A percentile compares a stretch with the other conserved stretches of the same genome.
Evolutionary conservation across 2,329 filamentous ascomycete species (phyloP).

Genomic region (Claviceps paspali): DNA sequence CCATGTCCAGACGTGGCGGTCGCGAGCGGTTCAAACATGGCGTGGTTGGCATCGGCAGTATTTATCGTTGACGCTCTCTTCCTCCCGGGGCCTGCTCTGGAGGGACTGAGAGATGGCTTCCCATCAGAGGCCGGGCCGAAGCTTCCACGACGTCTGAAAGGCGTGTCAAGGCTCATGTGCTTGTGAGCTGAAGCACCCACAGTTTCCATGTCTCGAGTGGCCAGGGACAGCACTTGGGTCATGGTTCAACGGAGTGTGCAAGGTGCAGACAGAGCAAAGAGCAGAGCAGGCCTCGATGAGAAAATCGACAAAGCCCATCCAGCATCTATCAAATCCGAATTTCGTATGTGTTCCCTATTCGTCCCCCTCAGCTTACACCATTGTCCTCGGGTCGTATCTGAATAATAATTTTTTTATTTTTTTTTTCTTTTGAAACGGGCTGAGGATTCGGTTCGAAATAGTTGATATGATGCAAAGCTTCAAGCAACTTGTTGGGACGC

Average conservation of each 20-base stretch:
- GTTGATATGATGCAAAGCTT: too few species aligned
- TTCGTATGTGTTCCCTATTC: too few species aligned
- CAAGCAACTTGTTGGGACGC: too few species aligned
- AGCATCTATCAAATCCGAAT: too few species aligned
- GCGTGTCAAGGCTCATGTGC: constrained; percentile 11
- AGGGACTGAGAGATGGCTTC: constrained; percentile 5
- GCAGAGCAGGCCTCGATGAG: too few species aligned
- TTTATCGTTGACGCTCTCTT: constrained; percentile 33
- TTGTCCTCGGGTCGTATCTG: too few species aligned
- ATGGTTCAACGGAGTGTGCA: constrained; percentile 6
- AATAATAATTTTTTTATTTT: too few species aligned
- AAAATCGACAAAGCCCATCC: too few species aligned
- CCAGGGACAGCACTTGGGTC: constrained; percentile 13
- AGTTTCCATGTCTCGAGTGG: constrained; percentile 11
- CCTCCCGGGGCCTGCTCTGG: constrained; percentile 10
- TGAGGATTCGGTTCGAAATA: too few species aligned
- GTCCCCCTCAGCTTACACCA: too few species aligned
- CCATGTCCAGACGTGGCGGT: constrained; percentile 14
- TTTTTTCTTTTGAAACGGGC: too few species aligned
- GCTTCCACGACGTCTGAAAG: constrained; percentile 6
- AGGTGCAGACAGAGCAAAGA: too few species aligned
- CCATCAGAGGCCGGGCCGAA: constrained; percentile 5
- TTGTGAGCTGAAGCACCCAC: constrained; percentile 9
- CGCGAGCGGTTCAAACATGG: constrained; percentile 15
- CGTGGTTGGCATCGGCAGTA: constrained; percentile 27